Conservation (phyloP, 2,329 filamentous ascomycete species). For the Endoconidiophora polonica region DNA sequence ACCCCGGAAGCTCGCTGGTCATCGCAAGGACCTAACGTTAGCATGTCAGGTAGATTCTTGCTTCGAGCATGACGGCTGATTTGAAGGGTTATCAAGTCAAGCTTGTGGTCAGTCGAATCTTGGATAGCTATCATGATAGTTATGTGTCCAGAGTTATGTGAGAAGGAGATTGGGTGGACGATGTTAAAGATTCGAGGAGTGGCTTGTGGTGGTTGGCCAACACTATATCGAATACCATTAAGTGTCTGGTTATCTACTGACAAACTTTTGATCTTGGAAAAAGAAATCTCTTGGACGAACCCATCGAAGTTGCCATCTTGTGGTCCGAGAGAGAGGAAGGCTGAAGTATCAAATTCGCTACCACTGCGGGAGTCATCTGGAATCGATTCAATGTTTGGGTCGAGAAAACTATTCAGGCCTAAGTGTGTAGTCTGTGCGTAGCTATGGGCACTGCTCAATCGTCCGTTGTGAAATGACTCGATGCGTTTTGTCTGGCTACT, state of each 20-base stretch:
- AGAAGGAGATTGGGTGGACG: conserved; percentile 37
- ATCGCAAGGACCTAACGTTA: conserved; percentile 23
- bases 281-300: conserved; percentile 52
- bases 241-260: conserved; percentile 40
- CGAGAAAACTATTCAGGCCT: conserved; percentile 45
- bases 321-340: conserved; percentile 52
- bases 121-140: conserved; percentile 52
- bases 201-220: neutral
- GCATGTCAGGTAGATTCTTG: neutral
- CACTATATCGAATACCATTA: conserved; percentile 38
- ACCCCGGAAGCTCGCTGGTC: conserved; percentile 48
- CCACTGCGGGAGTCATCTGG: conserved; percentile 50
- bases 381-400: conserved; percentile 51
- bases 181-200: conserved; percentile 46
- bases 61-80: conserved; percentile 4
- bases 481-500: conserved; percentile 39
- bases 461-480: conserved; percentile 54
- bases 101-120: conserved; percentile 47
- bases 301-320: conserved; percentile 42
- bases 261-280: conserved; percentile 54
- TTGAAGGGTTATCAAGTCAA: conserved; percentile 20
- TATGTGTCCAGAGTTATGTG: conserved; percentile 34
- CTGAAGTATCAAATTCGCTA: conserved; percentile 38
- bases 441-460: conserved; percentile 39
- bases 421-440: conserved; percentile 31